These are phyloP conservation scores for Wickerhamomyces sp. DNA, from an alignment of 1,139 yeast species.

Conservation along the genomic window DNA sequence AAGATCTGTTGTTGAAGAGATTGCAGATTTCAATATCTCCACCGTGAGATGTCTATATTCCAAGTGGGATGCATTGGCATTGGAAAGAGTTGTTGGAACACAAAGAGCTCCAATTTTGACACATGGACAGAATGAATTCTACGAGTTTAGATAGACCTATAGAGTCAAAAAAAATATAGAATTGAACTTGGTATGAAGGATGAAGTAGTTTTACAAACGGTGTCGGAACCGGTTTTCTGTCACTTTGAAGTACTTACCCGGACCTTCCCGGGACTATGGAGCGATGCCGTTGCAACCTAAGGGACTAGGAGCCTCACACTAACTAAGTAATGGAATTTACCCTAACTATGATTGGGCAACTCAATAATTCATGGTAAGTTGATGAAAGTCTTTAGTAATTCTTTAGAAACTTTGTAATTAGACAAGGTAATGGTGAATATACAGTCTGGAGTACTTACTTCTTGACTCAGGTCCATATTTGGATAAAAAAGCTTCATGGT, in stretches of 20 bases:
- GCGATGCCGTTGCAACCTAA: too few species aligned
- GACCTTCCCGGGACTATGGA: too few species aligned
- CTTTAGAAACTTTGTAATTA: too few species aligned
- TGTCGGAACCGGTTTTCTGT: neutral
- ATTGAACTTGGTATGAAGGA: neutral
- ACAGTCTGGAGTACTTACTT: too few species aligned
- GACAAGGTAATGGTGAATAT: too few species aligned
- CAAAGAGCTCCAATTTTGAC: constrained; percentile 66
- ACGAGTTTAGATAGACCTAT: constrained; percentile 51
- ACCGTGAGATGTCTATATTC: constrained; percentile 66
- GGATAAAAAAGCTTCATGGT: too few species aligned
- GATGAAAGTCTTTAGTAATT: too few species aligned
- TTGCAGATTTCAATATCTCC: constrained; percentile 57
- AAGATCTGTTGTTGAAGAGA: constrained; percentile 35
- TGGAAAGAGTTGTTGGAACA: constrained; percentile 86
- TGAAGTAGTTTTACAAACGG: neutral
- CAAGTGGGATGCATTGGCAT: constrained; percentile 73
- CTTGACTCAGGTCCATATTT: too few species aligned
- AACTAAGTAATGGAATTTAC: constrained; percentile 3
- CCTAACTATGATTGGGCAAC: constrained; percentile 7
- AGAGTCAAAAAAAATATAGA: neutral
- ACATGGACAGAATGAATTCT: constrained; percentile 65
- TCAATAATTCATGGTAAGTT: neutral
- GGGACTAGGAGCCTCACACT: neutral
- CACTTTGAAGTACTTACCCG: too few species aligned